A percentile compares a stretch with the other conserved stretches of the same genome.
phyloP scores from a whole-genome alignment of 1,284 basidiomycete genomes.

The Golubevia pallescens region DNA sequence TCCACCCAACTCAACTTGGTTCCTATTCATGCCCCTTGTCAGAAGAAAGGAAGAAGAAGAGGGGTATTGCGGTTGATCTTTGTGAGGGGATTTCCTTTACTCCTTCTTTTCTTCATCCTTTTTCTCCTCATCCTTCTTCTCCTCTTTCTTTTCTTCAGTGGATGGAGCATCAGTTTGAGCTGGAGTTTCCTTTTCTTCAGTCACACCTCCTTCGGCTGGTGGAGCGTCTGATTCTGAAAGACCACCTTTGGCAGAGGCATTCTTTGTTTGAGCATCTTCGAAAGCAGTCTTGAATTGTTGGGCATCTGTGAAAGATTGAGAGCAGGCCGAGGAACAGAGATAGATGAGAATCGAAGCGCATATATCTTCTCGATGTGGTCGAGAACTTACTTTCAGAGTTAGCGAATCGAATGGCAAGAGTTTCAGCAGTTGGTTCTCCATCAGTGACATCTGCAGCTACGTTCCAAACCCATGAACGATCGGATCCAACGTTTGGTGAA shows the following conservation, averaged over 20 bases:
- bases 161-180: not conserved
- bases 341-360: not conserved
- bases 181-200: constrained; percentile 12
- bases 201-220: constrained; percentile 14
- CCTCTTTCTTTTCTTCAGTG: constrained; percentile 3
- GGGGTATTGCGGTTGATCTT: too few species aligned
- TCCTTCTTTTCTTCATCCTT: too few species aligned
- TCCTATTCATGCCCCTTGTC: too few species aligned
- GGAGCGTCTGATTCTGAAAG: constrained; percentile 14
- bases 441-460: constrained; percentile 94
- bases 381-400: constrained; percentile 87
- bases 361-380: not conserved
- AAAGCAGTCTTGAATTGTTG: constrained; percentile 61
- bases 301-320: constrained; percentile 25
- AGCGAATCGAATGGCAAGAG: constrained; percentile 96
- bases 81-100: too few species aligned
- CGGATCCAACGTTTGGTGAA: constrained; percentile 97
- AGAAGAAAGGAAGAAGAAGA: too few species aligned
- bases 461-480: constrained; percentile 99
- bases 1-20: too few species aligned
- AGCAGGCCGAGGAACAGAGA: not conserved
- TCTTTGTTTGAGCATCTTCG: constrained; percentile 47
- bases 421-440: constrained; percentile 84
- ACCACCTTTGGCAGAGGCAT: constrained; percentile 24
- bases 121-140: not conserved